Evolutionary conservation across 805 yeast genomes (phyloP), one percentile per base, ranked within the genome.

Genomic region (Saccharomycopsis guyanensis): DNA sequence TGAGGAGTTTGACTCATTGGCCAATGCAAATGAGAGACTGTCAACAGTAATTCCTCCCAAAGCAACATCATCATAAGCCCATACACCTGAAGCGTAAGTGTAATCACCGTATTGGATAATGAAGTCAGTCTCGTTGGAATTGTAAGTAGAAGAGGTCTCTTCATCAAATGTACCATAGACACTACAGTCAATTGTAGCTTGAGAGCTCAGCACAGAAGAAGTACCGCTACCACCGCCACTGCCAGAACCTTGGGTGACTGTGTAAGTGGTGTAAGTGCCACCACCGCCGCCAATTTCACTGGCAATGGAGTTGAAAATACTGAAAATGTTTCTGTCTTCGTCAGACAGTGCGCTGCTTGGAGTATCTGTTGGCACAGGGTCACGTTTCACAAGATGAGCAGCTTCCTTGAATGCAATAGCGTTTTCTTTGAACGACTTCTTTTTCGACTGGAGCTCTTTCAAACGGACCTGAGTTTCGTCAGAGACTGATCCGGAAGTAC

Each of bases 1-100:
- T 6, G 76, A 61, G 3, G 89, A 78, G 51, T 78, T 76, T 1
- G 86, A 75, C 31, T 62, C 60, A 57, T 77, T 76, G 2, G 85
- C 94, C 20, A 87, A 77, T 1, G 94, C 96, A 60, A 88, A 73
- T 3, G 86, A 76, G 25, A 83, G 64, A 46, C 68, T 65, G 0
- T 66, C 51, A 10, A 85, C 65, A 2, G 68, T 61, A 12, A 70
- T 61, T 41, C 69, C 75, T 39, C 79, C 77, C 45, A 85, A 55
- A 2, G 55, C 50, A 3, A 88, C 69, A 34, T 66, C 64, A 56
- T 88, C 96, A 38, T 68, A 63, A 16, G 85, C 94, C 77, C 80
- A 80, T 10, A 54, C 50, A 10, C 85, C 86, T 8, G 57, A 53
- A 8, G 78, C 79, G 50, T 62, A 69, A 5, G 71, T 61, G 20